Conservation (phyloP, 2,329 filamentous ascomycete species). For the Colletotrichum lini region DNA sequence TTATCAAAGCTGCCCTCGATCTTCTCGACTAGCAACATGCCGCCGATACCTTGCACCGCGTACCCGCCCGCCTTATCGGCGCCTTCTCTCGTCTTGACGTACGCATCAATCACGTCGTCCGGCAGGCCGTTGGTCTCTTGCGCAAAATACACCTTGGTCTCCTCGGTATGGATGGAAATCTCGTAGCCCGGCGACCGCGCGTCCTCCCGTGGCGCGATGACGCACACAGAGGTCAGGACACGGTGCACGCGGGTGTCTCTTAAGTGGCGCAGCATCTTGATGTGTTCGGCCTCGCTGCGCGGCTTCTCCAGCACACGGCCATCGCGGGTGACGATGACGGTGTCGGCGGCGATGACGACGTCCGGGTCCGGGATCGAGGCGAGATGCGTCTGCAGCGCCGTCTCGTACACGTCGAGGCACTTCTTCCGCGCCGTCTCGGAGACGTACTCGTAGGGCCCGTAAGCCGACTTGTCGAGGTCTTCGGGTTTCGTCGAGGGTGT, state of each 20-base stretch:
- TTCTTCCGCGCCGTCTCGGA: slow-evolving; percentile 88
- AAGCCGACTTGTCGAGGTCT: slow-evolving; percentile 81
- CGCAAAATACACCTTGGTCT: slow-evolving; percentile 93
- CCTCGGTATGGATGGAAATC: slow-evolving; percentile 85
- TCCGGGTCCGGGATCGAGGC: slow-evolving; percentile 76
- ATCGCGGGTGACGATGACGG: slow-evolving; percentile 82
- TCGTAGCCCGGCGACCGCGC: slow-evolving; percentile 88
- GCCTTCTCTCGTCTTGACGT: slow-evolving; percentile 89
- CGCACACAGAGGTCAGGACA: slow-evolving; percentile 88
- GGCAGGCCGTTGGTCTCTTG: slow-evolving; percentile 67
- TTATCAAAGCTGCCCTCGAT: slow-evolving; percentile 95
- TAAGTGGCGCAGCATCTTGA: slow-evolving; percentile 85
- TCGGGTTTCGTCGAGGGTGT: slow-evolving; percentile 87
- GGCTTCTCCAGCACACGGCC: slow-evolving; percentile 94
- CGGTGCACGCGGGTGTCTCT: slow-evolving; percentile 84
- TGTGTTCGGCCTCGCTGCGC: slow-evolving; percentile 82
- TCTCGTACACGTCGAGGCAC: slow-evolving; percentile 78
- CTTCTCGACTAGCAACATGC: slow-evolving; percentile 87
- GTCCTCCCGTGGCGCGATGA: slow-evolving; percentile 86
- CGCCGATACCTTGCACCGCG: slow-evolving; percentile 90
- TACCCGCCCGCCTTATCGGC: slow-evolving; percentile 98
- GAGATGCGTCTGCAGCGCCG: slow-evolving; percentile 59
- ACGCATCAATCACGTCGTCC: slow-evolving; percentile 86
- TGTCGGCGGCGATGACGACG: slow-evolving; percentile 91
- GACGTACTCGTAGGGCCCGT: slow-evolving; percentile 92